A percentile compares a stretch with the other conserved stretches of the same genome.
phyloP scores from a whole-genome alignment of 2,329 filamentous ascomycete genomes.

The Colletotrichum somersetense region DNA sequence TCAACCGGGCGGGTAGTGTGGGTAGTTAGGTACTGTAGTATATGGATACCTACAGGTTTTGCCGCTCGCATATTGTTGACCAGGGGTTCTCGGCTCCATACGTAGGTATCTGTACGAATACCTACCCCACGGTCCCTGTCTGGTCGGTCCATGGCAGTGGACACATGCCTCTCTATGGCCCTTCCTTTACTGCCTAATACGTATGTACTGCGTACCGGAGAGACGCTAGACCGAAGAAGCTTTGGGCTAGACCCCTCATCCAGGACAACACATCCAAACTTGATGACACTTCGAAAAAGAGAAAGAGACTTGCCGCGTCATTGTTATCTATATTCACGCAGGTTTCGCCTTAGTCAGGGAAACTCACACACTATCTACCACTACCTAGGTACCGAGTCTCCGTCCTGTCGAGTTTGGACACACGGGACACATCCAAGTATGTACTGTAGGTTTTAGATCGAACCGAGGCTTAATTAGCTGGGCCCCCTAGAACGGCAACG shows the following conservation, averaged over 20 bases:
- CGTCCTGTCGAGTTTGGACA: not conserved
- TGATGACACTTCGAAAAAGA: not conserved
- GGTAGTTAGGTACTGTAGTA: too few species aligned
- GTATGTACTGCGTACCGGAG: not conserved
- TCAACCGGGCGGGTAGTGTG: too few species aligned
- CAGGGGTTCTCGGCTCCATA: constrained; percentile 21
- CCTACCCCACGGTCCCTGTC: constrained; percentile 21
- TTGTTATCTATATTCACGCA: not conserved
- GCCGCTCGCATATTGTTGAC: constrained; percentile 21
- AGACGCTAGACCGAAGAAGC: constrained; percentile 11
- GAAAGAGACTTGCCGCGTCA: constrained; percentile 23
- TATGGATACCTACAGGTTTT: not conserved
- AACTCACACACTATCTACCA: not conserved
- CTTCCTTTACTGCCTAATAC: not conserved
- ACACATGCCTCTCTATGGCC: constrained; percentile 27
- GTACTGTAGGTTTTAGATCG: constrained; percentile 10
- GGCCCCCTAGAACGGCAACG: constrained; percentile 27
- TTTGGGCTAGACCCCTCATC: constrained; percentile 10
- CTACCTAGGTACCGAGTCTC: not conserved
- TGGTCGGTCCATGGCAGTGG: constrained; percentile 2
- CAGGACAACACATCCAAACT: not conserved
- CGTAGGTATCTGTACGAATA: not conserved
- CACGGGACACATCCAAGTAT: constrained; percentile 10
- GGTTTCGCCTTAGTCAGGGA: not conserved
- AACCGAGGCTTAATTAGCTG: constrained; percentile 31